These are phyloP conservation scores for Rosa hybrid DNA, from an alignment of 331 rosid genomes.

Conservation along the genomic window DNA sequence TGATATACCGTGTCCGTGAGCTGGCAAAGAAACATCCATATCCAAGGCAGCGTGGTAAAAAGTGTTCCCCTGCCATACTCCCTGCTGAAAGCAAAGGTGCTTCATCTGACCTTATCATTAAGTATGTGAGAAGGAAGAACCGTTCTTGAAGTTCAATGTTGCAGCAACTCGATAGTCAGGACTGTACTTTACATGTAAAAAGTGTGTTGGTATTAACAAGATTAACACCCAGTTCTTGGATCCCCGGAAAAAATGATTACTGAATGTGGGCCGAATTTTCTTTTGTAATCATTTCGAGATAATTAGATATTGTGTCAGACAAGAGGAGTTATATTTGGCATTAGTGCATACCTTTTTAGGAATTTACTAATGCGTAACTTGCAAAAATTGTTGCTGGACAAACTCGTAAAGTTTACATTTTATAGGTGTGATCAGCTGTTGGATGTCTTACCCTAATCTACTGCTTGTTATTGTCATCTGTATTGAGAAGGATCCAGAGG, in stretches of 20 bases:
- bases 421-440: neutral
- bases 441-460: neutral
- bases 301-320: neutral
- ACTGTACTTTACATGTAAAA: conserved; percentile 49
- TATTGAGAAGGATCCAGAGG: neutral
- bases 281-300: conserved; percentile 28
- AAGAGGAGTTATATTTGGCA: neutral
- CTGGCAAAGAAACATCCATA: conserved; percentile 86
- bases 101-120: conserved; percentile 39
- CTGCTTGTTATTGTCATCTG: neutral
- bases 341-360: neutral
- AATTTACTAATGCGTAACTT: neutral
- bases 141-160: conserved; percentile 35
- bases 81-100: conserved; percentile 37
- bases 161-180: conserved; percentile 38
- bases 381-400: neutral
- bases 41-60: conserved; percentile 72
- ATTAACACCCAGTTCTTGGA: conserved; percentile 20
- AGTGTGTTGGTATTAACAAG: conserved; percentile 22
- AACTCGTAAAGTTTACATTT: neutral
- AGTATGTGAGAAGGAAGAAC: conserved; percentile 49
- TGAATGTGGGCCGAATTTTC: conserved; percentile 32
- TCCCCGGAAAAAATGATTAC: conserved; percentile 23
- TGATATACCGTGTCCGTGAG: conserved; percentile 69
- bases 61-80: conserved; percentile 41